Percentiles rank a stretch among this genome's conserved stretches.
Conservation (phyloP, 2,329 filamentous ascomycete species). For the Cladosporium sp. region DNA sequence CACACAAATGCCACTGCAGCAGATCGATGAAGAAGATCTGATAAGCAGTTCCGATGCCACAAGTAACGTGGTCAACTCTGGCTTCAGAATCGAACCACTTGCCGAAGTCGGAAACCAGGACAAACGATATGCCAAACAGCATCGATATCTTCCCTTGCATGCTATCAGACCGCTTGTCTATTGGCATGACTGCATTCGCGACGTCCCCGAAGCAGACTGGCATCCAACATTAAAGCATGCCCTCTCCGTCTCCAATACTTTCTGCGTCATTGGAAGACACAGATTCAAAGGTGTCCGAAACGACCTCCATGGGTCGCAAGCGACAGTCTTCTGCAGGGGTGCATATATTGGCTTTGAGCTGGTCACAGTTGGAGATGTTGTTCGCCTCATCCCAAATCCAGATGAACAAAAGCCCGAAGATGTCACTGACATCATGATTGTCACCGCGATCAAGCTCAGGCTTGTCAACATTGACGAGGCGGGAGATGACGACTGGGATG, state of each 20-base stretch:
- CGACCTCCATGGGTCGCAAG: constrained; percentile 42
- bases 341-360: constrained; percentile 57
- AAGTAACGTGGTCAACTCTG: constrained; percentile 46
- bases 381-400: constrained; percentile 42
- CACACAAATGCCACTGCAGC: constrained; percentile 47
- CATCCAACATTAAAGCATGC: constrained; percentile 55
- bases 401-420: constrained; percentile 17
- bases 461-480: constrained; percentile 46
- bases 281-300: constrained; percentile 47
- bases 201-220: constrained; percentile 37
- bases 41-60: constrained; percentile 36
- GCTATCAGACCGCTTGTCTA: constrained; percentile 53
- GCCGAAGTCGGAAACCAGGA: constrained; percentile 43
- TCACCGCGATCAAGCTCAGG: constrained; percentile 51
- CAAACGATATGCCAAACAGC: constrained; percentile 51
- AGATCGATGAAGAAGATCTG: constrained; percentile 44
- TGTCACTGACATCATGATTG: constrained; percentile 50
- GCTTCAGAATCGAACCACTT: constrained; percentile 56
- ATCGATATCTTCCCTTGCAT: constrained; percentile 52
- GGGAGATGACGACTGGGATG: constrained; percentile 43
- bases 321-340: constrained; percentile 49
- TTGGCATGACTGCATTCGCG: constrained; percentile 48
- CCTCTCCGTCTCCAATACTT: constrained; percentile 49
- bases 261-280: constrained; percentile 50
- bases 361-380: constrained; percentile 49